phyloP scores from a whole-genome alignment of 2,329 filamentous ascomycete genomes.

The Penicillium aurantiogriseum region DNA sequence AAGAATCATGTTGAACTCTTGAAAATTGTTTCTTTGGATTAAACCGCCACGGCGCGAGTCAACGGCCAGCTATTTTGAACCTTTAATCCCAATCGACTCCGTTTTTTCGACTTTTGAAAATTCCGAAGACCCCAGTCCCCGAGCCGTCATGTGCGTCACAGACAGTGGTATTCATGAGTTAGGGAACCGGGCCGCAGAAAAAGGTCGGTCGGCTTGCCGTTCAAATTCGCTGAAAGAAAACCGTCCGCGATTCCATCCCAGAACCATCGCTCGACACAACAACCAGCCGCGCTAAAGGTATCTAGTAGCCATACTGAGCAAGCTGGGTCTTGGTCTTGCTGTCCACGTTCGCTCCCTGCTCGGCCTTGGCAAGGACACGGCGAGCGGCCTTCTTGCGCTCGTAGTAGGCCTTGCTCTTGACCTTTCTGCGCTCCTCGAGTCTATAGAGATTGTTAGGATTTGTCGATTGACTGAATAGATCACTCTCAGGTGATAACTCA shows the following conservation, averaged over 20 bases:
- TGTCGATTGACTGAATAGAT: neutral
- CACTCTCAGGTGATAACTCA: neutral
- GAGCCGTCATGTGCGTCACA: slow-evolving; percentile 38
- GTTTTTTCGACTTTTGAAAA: slow-evolving; percentile 35
- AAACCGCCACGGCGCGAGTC: slow-evolving; percentile 45
- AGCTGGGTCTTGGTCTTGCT: slow-evolving; percentile 85
- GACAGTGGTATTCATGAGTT: slow-evolving; percentile 38
- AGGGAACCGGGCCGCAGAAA: slow-evolving; percentile 28
- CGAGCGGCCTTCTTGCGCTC: slow-evolving; percentile 98
- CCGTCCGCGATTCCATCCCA: slow-evolving; percentile 42
- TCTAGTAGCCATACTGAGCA: slow-evolving; percentile 86
- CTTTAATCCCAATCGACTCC: slow-evolving; percentile 44
- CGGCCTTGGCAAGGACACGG: slow-evolving; percentile 85
- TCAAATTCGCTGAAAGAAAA: slow-evolving; percentile 41
- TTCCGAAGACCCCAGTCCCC: slow-evolving; percentile 32
- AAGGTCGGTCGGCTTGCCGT: slow-evolving; percentile 44
- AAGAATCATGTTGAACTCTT: slow-evolving; percentile 38
- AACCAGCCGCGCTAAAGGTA: slow-evolving; percentile 42
- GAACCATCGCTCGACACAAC: slow-evolving; percentile 41
- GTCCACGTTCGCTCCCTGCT: slow-evolving; percentile 87
- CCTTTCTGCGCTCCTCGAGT: slow-evolving; percentile 99
- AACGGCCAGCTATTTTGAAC: slow-evolving; percentile 43
- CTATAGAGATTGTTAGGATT: slow-evolving; percentile 50
- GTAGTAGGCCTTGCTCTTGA: slow-evolving; percentile 99
- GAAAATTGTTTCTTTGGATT: slow-evolving; percentile 42